A percentile compares a stretch with the other conserved stretches of the same genome.
Evolutionary conservation across 1,284 basidiomycete species (phyloP).

Genomic region (Boletus calvinii): DNA sequence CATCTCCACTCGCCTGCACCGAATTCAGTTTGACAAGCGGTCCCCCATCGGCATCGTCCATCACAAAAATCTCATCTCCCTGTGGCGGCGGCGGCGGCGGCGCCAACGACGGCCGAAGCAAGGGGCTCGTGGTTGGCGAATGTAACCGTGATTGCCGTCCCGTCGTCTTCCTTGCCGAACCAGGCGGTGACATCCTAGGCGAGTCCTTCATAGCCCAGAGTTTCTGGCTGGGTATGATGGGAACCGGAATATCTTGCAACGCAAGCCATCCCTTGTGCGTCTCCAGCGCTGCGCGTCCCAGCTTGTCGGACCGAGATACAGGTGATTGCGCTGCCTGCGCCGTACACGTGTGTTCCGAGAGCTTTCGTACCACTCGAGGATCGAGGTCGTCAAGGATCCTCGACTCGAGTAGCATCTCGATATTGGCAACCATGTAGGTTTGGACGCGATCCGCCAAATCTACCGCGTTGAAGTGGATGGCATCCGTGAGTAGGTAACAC

Average conservation of each 20-base stretch:
- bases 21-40: background rate
- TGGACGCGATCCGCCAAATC: conserved; percentile 76
- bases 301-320: conserved; percentile 56
- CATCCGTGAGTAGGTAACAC: conserved; percentile 80
- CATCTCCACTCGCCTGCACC: background rate
- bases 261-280: conserved; percentile 78
- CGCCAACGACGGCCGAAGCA: conserved; percentile 15
- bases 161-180: conserved; percentile 34
- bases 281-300: conserved; percentile 61
- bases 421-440: conserved; percentile 78
- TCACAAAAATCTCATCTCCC: conserved; percentile 53
- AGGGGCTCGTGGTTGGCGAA: conserved; percentile 17
- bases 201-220: conserved; percentile 28
- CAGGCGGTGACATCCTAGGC: conserved; percentile 20
- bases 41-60: conserved; percentile 24
- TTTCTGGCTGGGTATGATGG: conserved; percentile 49
- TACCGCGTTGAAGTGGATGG: conserved; percentile 74
- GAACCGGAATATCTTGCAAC: conserved; percentile 76
- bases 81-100: background rate
- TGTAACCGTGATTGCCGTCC: conserved; percentile 3
- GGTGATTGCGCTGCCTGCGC: conserved; percentile 71
- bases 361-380: conserved; percentile 62
- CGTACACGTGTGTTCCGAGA: conserved; percentile 59
- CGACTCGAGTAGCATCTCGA: conserved; percentile 87
- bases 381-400: conserved; percentile 79